Base-by-base conservation (phyloP, 129 eudicot species). In the Dittrichia graveolens region DNA sequence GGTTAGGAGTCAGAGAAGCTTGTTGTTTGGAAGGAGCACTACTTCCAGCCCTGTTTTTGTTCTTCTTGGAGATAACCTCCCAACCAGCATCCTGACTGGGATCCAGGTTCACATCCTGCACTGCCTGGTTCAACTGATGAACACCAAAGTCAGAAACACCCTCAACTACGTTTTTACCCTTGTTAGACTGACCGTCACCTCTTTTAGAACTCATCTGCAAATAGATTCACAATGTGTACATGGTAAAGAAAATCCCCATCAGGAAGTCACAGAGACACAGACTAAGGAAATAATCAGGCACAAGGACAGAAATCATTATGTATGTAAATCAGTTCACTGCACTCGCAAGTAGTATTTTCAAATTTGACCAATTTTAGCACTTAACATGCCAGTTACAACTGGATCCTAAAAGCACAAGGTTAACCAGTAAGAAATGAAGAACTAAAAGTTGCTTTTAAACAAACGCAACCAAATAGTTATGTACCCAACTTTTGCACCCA, bases 1-100 rank as follows among this genome's bases (percentile, higher is more conserved):
- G 79, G 50, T 34, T 65, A 42, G 83, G 71, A 46, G 37, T 82
- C 47, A 74, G 93, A 48, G 85, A 49, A 48, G 39, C 71, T 44
- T 67, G 61, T 3, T 65, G 73, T 19, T 48, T 81, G 1, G 76
- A 60, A 42, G 70, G 63, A 37, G 72, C 78, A 77, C 67, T 74
- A 41, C 56, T 75, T 57, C 82, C 85, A 64, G 71, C 35, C 53
- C 24, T 87, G 43, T 78, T 74, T 75, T 78, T 85, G 44, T 83
- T 71, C 67, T 83, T 93, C 66, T 78, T 89, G 39, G 76, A 62
- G 8, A 67, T 74, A 18, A 82, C 88, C 57, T 80, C 96, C 97
- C 97, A 92, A 24, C 81, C 85, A 9, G 78, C 88, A 50, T 85
- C 91, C 14, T 82, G 83, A 7, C 69, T 63, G 70, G 85, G 15